Percentiles rank a stretch among this genome's conserved stretches.
These are phyloP conservation scores for Geotrichum bryndzae DNA, from an alignment of 1,139 yeast species.

Conservation along the genomic window DNA sequence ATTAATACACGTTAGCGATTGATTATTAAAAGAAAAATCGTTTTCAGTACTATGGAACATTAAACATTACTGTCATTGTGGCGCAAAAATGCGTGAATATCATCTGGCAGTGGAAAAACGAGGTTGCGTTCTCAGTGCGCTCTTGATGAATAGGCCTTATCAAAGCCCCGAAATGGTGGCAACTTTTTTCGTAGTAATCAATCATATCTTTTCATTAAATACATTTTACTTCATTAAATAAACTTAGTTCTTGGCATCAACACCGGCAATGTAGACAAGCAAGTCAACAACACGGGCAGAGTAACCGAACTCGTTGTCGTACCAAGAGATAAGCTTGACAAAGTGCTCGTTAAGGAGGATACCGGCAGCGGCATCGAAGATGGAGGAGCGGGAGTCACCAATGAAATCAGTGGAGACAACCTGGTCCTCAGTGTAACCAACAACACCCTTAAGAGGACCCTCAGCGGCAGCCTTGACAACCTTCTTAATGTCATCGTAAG, in stretches of 20 bases:
- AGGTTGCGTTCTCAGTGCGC: too few species aligned
- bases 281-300: conserved; percentile 88
- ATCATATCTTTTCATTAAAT: neutral
- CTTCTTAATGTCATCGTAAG: conserved; percentile 70
- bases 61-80: too few species aligned
- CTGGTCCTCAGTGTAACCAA: conserved; percentile 82
- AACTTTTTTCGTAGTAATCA: neutral
- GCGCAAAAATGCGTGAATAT: too few species aligned
- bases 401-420: conserved; percentile 83
- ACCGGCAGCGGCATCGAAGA: conserved; percentile 83
- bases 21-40: too few species aligned
- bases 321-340: conserved; percentile 84
- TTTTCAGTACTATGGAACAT: too few species aligned
- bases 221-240: conserved; percentile 5
- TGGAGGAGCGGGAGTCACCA: conserved; percentile 70
- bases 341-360: conserved; percentile 75
- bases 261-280: conserved; percentile 64
- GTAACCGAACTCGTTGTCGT: conserved; percentile 90
- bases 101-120: too few species aligned
- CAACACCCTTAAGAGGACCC: conserved; percentile 65
- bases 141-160: too few species aligned
- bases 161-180: too few species aligned
- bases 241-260: conserved; percentile 15
- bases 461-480: conserved; percentile 60
- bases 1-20: too few species aligned